phyloP scores from a whole-genome alignment of 2,329 filamentous ascomycete genomes.

The Diaporthe sp. region DNA sequence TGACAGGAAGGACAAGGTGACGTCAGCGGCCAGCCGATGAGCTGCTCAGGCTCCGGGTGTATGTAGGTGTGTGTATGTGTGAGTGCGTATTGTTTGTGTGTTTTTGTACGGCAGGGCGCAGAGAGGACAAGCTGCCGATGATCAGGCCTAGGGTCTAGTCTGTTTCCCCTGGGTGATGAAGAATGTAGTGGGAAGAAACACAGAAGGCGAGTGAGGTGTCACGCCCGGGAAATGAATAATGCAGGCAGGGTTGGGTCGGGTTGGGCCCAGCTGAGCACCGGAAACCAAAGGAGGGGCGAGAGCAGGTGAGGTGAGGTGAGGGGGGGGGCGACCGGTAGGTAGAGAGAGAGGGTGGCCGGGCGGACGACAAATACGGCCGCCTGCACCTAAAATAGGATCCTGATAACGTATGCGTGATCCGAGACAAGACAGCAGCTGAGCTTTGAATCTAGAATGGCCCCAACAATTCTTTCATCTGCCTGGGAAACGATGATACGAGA shows the following conservation, averaged over 20 bases:
- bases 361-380: slow-evolving; percentile 18
- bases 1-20: slow-evolving; percentile 30
- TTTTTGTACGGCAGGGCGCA: background rate
- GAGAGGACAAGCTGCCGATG: background rate
- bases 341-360: slow-evolving; percentile 8
- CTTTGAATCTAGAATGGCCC: slow-evolving; percentile 2
- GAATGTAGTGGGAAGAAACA: slow-evolving; percentile 8
- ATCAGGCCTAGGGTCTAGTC: slow-evolving; percentile 7
- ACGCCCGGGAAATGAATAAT: slow-evolving; percentile 16
- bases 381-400: slow-evolving; percentile 33
- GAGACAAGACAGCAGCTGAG: background rate
- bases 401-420: slow-evolving; percentile 29
- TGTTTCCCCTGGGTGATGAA: background rate
- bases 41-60: background rate
- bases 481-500: background rate
- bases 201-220: slow-evolving; percentile 22
- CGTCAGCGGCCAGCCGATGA: slow-evolving; percentile 29
- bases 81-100: background rate
- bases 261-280: slow-evolving; percentile 19
- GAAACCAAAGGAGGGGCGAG: slow-evolving; percentile 12
- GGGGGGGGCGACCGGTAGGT: background rate
- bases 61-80: background rate
- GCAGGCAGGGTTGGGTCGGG: slow-evolving; percentile 14
- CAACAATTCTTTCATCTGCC: background rate
- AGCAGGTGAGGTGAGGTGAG: background rate